Evolutionary conservation across 345 rosid genomes (phyloP), one percentile per base, ranked within the genome.

Genomic region (Ceriops tagal): DNA sequence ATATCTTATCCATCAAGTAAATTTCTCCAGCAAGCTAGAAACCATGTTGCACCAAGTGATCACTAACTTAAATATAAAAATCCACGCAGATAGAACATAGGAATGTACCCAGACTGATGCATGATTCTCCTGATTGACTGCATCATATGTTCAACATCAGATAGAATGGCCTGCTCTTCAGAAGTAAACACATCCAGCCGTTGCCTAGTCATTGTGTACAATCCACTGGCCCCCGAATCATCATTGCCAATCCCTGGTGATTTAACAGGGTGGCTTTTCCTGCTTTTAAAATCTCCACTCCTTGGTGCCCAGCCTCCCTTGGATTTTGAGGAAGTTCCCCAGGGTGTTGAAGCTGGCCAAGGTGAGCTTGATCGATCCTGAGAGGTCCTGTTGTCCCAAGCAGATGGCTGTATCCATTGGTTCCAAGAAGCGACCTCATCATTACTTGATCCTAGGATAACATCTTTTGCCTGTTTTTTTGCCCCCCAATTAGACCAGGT

Each of bases 151-250:
- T 95, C 98, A 37, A 87, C 66, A 6, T 75, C 93, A 4, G 77
- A 71, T 26, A 95, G 87, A 61, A 92, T 85, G 34, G 84, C 89
- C 67, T 88, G 96, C 72, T 95, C 98, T 72, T 90, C 91, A 15
- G 97, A 82, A 49, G 92, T 89, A 74, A 95, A 95, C 70, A 85
- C 73, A 62, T 95, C 99, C 24, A 92, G 49, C 66, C 91, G 85
- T 51, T 87, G 96, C 62, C 96, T 70, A 2, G 93, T 90, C 4
- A 47, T 78, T 11, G 98, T 88, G 24, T 58, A 84, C 76, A 88
- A 65, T 1, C 78, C 78, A 62, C 73, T 79, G 16, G 62, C 61
- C 59, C 39, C 32, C 51, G 86, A 66, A 53, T 86, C 81, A 51
- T 72, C 81, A 51, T 68, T 64, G 24, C 24, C 57, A 59, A 52